Evolutionary conservation across 345 rosid species (phyloP).

Genomic region (Eucalyptus victrix): DNA sequence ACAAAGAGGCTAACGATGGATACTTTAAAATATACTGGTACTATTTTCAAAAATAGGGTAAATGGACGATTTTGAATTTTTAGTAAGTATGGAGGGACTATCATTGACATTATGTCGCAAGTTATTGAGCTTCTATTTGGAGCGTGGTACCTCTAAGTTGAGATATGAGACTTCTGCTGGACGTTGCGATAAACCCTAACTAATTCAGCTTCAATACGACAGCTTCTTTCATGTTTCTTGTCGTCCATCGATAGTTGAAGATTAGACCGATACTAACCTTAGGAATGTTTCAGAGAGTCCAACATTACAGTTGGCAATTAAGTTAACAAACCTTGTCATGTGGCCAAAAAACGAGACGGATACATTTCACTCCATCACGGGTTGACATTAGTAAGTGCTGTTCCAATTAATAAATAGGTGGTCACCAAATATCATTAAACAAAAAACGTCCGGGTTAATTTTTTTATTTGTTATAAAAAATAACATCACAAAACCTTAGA

Average conservation of each 20-base stretch:
- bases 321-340: not conserved
- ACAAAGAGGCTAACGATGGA: not conserved
- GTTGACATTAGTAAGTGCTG: not conserved
- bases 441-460: not conserved
- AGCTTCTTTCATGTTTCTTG: not conserved
- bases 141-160: not conserved
- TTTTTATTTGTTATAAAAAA: not conserved
- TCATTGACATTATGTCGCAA: not conserved
- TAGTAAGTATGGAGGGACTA: not conserved
- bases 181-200: not conserved
- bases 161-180: not conserved
- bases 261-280: not conserved
- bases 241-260: not conserved
- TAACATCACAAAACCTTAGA: too few species aligned
- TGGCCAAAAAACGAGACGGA: not conserved
- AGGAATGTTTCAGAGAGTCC: not conserved
- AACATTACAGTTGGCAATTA: not conserved
- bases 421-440: not conserved
- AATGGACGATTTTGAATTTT: not conserved
- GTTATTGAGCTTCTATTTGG: not conserved
- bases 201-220: not conserved
- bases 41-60: not conserved
- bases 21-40: not conserved
- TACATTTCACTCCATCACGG: not conserved
- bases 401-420: not conserved